Conservation (phyloP, 2,329 filamentous ascomycete species). For the Phialocephala subalpina region DNA sequence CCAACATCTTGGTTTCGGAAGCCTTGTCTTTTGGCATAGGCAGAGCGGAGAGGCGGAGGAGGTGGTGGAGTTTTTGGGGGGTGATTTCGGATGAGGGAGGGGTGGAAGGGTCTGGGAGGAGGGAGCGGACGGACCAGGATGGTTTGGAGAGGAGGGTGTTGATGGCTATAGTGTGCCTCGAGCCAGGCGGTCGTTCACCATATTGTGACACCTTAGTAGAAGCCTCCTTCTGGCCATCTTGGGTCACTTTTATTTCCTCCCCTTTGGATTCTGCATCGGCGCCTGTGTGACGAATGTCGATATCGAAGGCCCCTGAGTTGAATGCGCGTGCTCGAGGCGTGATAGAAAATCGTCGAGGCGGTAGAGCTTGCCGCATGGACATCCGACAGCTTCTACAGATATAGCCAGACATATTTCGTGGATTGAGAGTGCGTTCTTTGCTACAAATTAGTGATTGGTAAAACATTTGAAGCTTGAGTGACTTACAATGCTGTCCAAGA, state of each 20-base stretch:
- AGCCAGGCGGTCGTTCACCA: background rate
- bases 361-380: slow-evolving; percentile 14
- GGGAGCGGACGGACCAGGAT: slow-evolving; percentile 83
- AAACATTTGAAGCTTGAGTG: background rate
- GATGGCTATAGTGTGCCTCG: slow-evolving; percentile 12
- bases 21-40: slow-evolving; percentile 69
- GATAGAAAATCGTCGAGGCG: background rate
- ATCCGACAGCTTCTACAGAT: slow-evolving; percentile 34
- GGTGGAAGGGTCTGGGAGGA: slow-evolving; percentile 60
- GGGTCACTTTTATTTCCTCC: background rate
- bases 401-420: slow-evolving; percentile 26
- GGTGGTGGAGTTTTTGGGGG: slow-evolving; percentile 76
- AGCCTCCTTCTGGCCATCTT: background rate
- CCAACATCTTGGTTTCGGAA: slow-evolving; percentile 75
- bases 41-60: slow-evolving; percentile 88
- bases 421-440: background rate
- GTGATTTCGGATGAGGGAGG: slow-evolving; percentile 51
- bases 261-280: background rate
- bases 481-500: background rate
- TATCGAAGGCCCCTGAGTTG: slow-evolving; percentile 9
- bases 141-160: slow-evolving; percentile 70
- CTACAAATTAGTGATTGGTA: background rate
- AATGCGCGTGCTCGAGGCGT: slow-evolving; percentile 16
- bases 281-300: background rate
- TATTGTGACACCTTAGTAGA: background rate